Evolutionary conservation across 2,329 filamentous ascomycete species (phyloP).

Genomic region (Dactylellina haptotyla): DNA sequence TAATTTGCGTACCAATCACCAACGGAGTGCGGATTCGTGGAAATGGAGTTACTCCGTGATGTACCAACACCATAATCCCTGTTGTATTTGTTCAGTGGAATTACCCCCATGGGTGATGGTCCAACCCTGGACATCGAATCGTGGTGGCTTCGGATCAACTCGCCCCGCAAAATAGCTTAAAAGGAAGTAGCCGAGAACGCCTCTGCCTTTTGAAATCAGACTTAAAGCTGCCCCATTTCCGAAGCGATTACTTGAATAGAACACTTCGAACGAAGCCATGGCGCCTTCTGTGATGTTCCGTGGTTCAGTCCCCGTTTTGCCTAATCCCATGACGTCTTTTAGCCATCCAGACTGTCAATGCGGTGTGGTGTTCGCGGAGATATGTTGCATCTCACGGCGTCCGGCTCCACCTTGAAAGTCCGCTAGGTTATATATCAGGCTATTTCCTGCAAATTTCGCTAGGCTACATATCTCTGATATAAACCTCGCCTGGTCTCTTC

Average conservation of each 20-base stretch:
- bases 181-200: slow-evolving; percentile 48
- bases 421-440: slow-evolving; percentile 43
- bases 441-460: slow-evolving; percentile 47
- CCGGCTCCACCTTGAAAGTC: slow-evolving; percentile 23
- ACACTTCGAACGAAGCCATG: slow-evolving; percentile 29
- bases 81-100: slow-evolving; percentile 23
- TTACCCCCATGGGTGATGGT: slow-evolving; percentile 12
- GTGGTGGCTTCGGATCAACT: slow-evolving; percentile 49
- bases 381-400: not conserved
- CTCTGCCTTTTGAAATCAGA: slow-evolving; percentile 19
- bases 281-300: slow-evolving; percentile 38
- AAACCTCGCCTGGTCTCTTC: slow-evolving; percentile 17
- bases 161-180: slow-evolving; percentile 53
- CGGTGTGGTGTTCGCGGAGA: not conserved
- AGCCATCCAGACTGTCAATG: slow-evolving; percentile 28
- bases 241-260: slow-evolving; percentile 20
- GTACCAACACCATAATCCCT: slow-evolving; percentile 35
- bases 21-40: slow-evolving; percentile 48
- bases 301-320: slow-evolving; percentile 53
- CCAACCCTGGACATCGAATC: not conserved
- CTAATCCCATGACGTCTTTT: slow-evolving; percentile 53
- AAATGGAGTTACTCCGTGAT: slow-evolving; percentile 51
- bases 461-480: slow-evolving; percentile 26
- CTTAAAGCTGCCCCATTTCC: slow-evolving; percentile 20
- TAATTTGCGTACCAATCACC: slow-evolving; percentile 19